Conservation (phyloP, 805 yeast species). For the Kodamaea sagamina region DNA sequence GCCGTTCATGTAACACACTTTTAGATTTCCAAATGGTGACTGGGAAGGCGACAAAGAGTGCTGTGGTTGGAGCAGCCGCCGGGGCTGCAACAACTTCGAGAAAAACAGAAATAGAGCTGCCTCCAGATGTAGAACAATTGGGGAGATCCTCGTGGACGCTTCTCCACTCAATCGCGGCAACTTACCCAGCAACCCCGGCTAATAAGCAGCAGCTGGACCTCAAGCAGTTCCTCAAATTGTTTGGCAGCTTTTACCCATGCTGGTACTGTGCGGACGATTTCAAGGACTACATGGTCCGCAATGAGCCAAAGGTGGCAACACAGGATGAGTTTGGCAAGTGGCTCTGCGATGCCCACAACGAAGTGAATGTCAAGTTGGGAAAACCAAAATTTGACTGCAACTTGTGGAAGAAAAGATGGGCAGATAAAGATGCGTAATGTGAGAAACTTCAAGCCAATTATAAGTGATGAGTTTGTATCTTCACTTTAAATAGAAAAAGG, state of each 20-base stretch:
- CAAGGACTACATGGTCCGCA: constrained; percentile 53
- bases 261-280: constrained; percentile 92
- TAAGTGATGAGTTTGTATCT: not conserved
- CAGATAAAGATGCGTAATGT: not conserved
- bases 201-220: constrained; percentile 66
- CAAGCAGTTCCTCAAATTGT: constrained; percentile 64
- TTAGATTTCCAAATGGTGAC: constrained; percentile 73
- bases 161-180: constrained; percentile 86
- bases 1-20: constrained; percentile 86
- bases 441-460: too few species aligned
- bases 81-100: constrained; percentile 16
- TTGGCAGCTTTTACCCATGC: constrained; percentile 87
- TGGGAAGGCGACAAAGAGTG: constrained; percentile 14
- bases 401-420: constrained; percentile 93
- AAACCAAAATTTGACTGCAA: constrained; percentile 85
- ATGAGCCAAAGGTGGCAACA: constrained; percentile 58
- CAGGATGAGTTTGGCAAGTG: constrained; percentile 85
- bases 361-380: constrained; percentile 83
- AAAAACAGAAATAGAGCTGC: constrained; percentile 52
- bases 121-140: constrained; percentile 80
- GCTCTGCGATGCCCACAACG: constrained; percentile 95
- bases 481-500: not conserved
- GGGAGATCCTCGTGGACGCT: constrained; percentile 94
- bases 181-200: constrained; percentile 73
- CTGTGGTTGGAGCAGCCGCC: constrained; percentile 2